Evolutionary conservation across 495 filamentous ascomycete genomes (phyloP), one percentile per base, ranked within the genome.

Genomic region (Xylona heveae): DNA sequence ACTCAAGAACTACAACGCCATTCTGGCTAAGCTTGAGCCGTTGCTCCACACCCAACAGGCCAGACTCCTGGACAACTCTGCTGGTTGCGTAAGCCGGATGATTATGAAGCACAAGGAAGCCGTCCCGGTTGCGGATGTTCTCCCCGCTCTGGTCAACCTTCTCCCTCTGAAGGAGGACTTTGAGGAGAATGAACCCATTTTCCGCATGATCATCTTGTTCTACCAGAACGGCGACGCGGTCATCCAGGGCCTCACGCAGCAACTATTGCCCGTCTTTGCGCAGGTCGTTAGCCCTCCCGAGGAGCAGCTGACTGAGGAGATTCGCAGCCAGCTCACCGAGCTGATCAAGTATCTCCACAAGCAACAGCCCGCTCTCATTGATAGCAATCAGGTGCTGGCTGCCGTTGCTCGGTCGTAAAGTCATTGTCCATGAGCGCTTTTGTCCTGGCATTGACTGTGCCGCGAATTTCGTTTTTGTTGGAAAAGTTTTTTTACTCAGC

Each of bases 151-250:
- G 25, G 66, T 88, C 13, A 19, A 60, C 33, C 62, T 88, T 8
- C 62, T 97, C 28, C 88, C 88, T 17, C 56, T 95, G 42, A 82
- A 77, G 56, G 84, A 93, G 42, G 88, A 97, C 50, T 95, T 67
- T 40, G 83, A 93, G 52, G 88, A 97, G 67, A 95, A 97, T 57
- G 74, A 78, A 38, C 79, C 85, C 7, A 68, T 95, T 22, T 97
- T 72, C 54, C 63, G 72, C 42, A 84, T 79, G 68, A 67, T 97
- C 44, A 71, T 79, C 48, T 68, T 76, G 49, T 61, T 95, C 35
- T 94, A 91, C 52, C 69, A 76, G 43, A 59, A 63, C 35, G 61
- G 71, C 24, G 71, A 90, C 45, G 58, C 66, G 13, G 80, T 72
- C 18, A 61, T 90, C 41, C 68, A 72, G 38, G 58, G 66, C 30